Evolutionary conservation across 441 rosid genomes (phyloP), one percentile per base, ranked within the genome.

Genomic region (Kokia cookei): DNA sequence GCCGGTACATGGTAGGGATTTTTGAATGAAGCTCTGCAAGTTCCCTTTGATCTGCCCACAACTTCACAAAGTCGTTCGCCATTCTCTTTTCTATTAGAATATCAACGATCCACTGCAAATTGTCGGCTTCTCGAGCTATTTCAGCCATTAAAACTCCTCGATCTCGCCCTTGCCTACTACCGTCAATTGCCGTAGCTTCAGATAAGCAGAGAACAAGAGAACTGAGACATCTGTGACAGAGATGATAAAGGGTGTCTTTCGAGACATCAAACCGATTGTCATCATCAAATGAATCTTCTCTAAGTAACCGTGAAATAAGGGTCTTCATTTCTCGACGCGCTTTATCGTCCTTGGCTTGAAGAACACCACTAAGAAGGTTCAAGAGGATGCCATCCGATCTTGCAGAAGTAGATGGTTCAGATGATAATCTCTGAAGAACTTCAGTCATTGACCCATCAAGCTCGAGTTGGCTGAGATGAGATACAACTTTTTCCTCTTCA

Each of bases 1-100:
- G 92, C 72, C 98, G 80, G 47, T 88, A 93, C 85, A 93, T 85
- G 0, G 84, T 80, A 7, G 98, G 97, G 59, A 96, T 89, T 85
- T 92, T 92, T 0, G 93, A 91, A 79, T 92, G 99, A 68, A 92
- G 96, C 65, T 78, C 76, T 58, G 92, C 91, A 42, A 93, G 92
- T 80, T 96, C 97, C 86, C 83, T 87, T 79, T 93, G 98, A 79
- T 93, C 97, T 10, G 96, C 96, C 98, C 98, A 90, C 69, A 90
- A 73, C 65, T 88, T 91, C 66, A 91, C 94, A 68, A 93, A 93
- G 47, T 91, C 97, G 24, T 90, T 95, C 3, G 91, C 85, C 73
- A 87, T 71, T 76, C 85, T 88, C 77, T 82, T 86, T 69, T 91
- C 86, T 22, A 91, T 89, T 66, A 91, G 79, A 76, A 96, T 91